Base-by-base conservation (phyloP, 1,139 yeast species). In the Magnusiomyces tetraspermus region DNA sequence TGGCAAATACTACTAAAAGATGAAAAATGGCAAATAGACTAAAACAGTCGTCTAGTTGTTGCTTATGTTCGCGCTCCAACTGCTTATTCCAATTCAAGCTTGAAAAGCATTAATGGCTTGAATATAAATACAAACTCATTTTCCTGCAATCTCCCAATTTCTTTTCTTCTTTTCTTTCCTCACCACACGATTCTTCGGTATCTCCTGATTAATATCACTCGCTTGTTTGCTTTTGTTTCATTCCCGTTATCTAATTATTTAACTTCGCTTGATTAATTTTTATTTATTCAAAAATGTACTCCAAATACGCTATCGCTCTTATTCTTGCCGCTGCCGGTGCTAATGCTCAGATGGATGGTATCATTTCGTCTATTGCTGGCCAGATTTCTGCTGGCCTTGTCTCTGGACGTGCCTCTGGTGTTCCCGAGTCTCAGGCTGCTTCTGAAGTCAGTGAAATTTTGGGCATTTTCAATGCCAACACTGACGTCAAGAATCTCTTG, bases 391-490 rank as follows among this genome's bases (percentile, higher is more conserved):
- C 50, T 46, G 56, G 57, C 43, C 48, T 54, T 33, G 58, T 56
- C 23, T 53, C 55, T 38, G 57, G 54, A 23, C 53, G 56, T 33
- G 49, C 45, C 19, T 45, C 55, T 24, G 55, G 52, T 40, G 54
- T 50, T 43, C 50, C 53, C 33, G 48, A 45, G 26, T 46, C 30
- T 30, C 46, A 48, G 46, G 58, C 54, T 44, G 53, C 51, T 50
- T 58, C 57, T 46, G 60, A 53, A 45, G 55, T 49, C 49, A 58
- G 44, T 52, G 54, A 48, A 37, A 59, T 54, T 37, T 51, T 55
- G 44, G 55, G 48, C 33, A 52, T 51, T 42, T 33, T 55, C 46
- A 52, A 49, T 50, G 31, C 43, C 41, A 52, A 53, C 51, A 44
- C 50, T 10, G 57, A 57, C 26, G 38, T 56, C 28, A 40, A 48